Base-by-base conservation (phyloP, 1,284 basidiomycete genomes). In the Heliocybe sulcata region DNA sequence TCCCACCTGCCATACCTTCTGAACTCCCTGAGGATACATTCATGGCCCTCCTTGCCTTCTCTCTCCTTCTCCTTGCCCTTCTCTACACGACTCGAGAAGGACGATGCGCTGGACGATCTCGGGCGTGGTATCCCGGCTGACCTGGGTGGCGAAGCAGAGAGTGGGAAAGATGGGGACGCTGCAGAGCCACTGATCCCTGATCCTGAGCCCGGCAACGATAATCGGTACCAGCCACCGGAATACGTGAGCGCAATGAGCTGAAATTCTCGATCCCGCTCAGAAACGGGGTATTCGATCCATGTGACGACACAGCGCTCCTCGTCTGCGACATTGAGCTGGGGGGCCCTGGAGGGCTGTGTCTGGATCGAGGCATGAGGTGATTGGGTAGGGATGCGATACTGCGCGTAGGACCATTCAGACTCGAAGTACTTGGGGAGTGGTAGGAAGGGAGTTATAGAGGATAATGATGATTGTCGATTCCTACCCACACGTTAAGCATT, bases 351-450 rank as follows among this genome's bases (percentile, higher is more conserved):
- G 2, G 75, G 68, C 14, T 78, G 77, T 14, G 83, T 77, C 2
- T 85, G 85, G 23, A 92, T 69, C 4, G 87, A 85, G 51, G 90
- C 87, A 58, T 92, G 89, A n/a, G 88, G 74, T 3, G 87, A 84
- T 63, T 90, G 89, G 4, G 83, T 74, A 14, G 94, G 95, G 61
- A 98, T 89, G 50, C 91, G 83, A 69, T 93, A 98, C 63, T 94
- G 91, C 16, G 93, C 93, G 64, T 93, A 92, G 0, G 94, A 96
- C 85, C 94, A 94, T 65, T 93, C 86, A 9, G 92, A 95, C 61
- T 87, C 86, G 65, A 98, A 95, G 69, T 97, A 96, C 63, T 91
- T 93, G 14, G 94, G 94, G 20, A 96, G 77, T 4, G 87, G 88
- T 16, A 95, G 69, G 62, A 85, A 92, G 2, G 87, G 83, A 14